Base-by-base conservation (phyloP, 352 stramenopile species). In the Thraustotheca clavata region DNA sequence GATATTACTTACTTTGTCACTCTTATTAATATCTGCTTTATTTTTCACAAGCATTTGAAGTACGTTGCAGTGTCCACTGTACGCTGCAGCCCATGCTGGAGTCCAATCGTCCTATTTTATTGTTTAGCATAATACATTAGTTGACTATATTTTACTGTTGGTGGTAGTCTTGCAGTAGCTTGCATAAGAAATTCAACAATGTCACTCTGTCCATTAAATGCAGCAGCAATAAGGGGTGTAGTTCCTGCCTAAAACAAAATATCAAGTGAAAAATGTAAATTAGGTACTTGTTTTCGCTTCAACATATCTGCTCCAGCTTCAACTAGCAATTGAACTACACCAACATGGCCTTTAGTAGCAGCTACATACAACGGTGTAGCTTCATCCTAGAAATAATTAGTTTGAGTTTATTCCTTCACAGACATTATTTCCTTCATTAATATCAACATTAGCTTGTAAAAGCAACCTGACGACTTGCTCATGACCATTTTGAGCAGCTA, bases 141-240 rank as follows among this genome's bases (percentile, higher is more conserved):
- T n/a, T n/a, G n/a, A n/a, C n/a, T 52, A 52, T 31, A 31, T 52
- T 24, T 52, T 52, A 31, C 31, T 31, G 43, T 52, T 52, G 43
- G 43, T 31, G 43, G 31, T 52, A 31, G 43, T 31, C n/a, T n/a
- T n/a, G n/a, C n/a, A n/a, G n/a, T n/a, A n/a, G n/a, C n/a, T n/a
- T n/a, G n/a, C 43, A 24, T 6, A 52, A 31, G 43, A 52, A 31
- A 14, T 52, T 24, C 7, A 31, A 52, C 7, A 24, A 52, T 52
- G 43, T 35, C 34, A 31, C 43, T 52, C 9, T 31, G 43, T 6
- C 43, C 43, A 31, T 18, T 52, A 3, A 52, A 18, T 9, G 43
- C 43, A 3, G 43, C 43, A 20, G 43, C 43, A 24, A 24, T 35
- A 24, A 52, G 43, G 24, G 43, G 43, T 3, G 43, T 52, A 35